phyloP scores from a whole-genome alignment of 495 filamentous ascomycete species.

The Neurospora sp. region DNA sequence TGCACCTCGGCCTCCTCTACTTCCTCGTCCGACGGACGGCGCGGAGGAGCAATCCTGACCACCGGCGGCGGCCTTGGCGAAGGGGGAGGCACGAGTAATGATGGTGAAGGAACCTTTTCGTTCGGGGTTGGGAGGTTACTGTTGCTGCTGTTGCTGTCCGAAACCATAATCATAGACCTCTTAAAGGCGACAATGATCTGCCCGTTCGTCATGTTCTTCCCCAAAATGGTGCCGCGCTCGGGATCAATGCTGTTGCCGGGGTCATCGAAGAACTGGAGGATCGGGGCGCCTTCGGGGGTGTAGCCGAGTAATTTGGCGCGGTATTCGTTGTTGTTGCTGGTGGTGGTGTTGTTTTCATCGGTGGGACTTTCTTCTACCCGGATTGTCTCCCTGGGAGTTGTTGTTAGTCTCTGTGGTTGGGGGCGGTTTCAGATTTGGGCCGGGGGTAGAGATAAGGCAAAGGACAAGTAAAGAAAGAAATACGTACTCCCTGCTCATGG shows the following conservation, averaged over 20 bases:
- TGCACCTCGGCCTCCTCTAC: neutral
- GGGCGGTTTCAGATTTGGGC: neutral
- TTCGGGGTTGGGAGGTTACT: neutral
- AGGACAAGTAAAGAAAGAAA: neutral
- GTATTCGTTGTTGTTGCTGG: conserved; percentile 7
- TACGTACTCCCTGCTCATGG: conserved; percentile 24
- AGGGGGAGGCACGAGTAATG: neutral
- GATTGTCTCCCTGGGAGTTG: conserved; percentile 12
- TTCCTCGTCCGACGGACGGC: neutral
- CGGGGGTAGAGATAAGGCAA: neutral
- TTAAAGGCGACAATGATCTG: conserved; percentile 19
- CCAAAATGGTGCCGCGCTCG: conserved; percentile 17
- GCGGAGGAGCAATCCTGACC: conserved; percentile 10
- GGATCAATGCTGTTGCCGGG: conserved; percentile 5
- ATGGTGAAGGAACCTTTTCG: neutral
- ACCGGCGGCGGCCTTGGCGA: conserved; percentile 2
- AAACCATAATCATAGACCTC: conserved; percentile 10
- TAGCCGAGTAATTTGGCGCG: conserved; percentile 25
- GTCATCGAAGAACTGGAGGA: conserved; percentile 18
- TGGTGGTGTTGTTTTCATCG: conserved; percentile 12
- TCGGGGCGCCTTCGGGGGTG: conserved; percentile 17
- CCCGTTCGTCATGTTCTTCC: conserved; percentile 4
- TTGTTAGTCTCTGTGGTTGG: neutral
- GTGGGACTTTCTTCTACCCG: conserved; percentile 12
- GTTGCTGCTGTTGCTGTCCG: neutral